phyloP scores from a whole-genome alignment of 768 basidiomycete species.

The Trametes villosa region DNA sequence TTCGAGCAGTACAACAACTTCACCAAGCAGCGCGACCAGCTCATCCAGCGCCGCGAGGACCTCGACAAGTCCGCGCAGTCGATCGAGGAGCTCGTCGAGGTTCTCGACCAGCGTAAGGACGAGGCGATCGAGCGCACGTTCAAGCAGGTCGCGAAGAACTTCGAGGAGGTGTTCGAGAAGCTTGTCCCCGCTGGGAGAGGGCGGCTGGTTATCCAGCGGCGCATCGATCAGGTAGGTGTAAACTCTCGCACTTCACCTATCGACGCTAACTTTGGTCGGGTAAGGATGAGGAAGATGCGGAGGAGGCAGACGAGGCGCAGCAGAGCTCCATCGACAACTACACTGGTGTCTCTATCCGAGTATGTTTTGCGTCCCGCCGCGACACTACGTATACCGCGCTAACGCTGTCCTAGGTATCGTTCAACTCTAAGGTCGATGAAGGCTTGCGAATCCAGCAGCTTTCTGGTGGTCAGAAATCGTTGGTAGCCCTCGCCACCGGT shows the following conservation, averaged over 20 bases:
- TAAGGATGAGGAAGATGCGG: slow-evolving; percentile 75
- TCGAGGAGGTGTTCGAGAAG: slow-evolving; percentile 96
- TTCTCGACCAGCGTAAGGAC: slow-evolving; percentile 95
- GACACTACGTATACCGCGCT: neutral
- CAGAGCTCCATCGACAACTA: slow-evolving; percentile 89
- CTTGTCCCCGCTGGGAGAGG: slow-evolving; percentile 94
- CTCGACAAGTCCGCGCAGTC: slow-evolving; percentile 87
- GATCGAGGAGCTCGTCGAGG: slow-evolving; percentile 91
- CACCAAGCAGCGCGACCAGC: slow-evolving; percentile 94
- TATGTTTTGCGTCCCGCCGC: slow-evolving; percentile 31
- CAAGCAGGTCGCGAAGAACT: slow-evolving; percentile 96
- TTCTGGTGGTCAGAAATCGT: slow-evolving; percentile 95
- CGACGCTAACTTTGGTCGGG: neutral
- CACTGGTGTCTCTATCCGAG: slow-evolving; percentile 96
- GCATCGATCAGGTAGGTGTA: slow-evolving; percentile 78
- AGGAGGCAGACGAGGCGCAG: slow-evolving; percentile 74
- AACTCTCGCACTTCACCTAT: no score
- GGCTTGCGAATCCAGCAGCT: slow-evolving; percentile 95
- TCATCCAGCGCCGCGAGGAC: slow-evolving; percentile 85
- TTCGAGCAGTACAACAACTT: slow-evolving; percentile 99
- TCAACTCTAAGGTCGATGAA: slow-evolving; percentile 98
- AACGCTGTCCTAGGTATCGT: slow-evolving; percentile 73
- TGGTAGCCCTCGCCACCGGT: slow-evolving; percentile 96
- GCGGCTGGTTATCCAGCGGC: slow-evolving; percentile 87
- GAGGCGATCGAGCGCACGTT: slow-evolving; percentile 99